Evolutionary conservation across 805 yeast species (phyloP).

Genomic region (Zygoascus tannicola): DNA sequence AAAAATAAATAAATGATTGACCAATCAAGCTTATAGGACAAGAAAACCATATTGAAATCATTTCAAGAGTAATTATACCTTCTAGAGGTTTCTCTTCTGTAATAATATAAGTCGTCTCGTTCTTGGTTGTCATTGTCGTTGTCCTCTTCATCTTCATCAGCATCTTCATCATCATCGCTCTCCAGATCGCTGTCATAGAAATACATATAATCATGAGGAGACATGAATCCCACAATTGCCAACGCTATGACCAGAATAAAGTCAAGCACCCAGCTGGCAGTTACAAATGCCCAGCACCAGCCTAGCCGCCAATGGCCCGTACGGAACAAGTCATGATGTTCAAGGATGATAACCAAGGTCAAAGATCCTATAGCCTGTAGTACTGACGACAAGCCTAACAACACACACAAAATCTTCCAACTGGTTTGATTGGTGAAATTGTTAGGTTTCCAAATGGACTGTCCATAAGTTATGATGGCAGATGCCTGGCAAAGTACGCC

Average conservation of each 20-base stretch:
- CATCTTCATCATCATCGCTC: slow-evolving; percentile 12
- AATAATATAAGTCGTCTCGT: slow-evolving; percentile 15
- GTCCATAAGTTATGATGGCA: slow-evolving; percentile 18
- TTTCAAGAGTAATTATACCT: slow-evolving; percentile 3
- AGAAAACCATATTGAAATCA: too few species aligned
- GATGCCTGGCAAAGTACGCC: slow-evolving; percentile 19
- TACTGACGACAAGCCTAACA: slow-evolving; percentile 6
- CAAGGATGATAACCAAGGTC: slow-evolving; percentile 10
- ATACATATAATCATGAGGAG: slow-evolving; percentile 10
- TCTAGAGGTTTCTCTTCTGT: slow-evolving; percentile 9
- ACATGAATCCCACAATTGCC: slow-evolving; percentile 19
- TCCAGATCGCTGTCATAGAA: slow-evolving; percentile 16
- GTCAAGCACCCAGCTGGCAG: slow-evolving; percentile 13
- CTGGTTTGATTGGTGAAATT: slow-evolving; percentile 13
- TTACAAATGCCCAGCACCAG: slow-evolving; percentile 17
- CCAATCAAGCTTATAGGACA: too few species aligned
- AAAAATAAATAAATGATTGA: too few species aligned
- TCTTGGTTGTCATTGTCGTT: not conserved
- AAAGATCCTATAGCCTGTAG: slow-evolving; percentile 7
- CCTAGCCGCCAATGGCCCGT: slow-evolving; percentile 20
- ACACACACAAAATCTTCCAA: slow-evolving; percentile 10
- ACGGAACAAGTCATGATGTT: slow-evolving; percentile 13
- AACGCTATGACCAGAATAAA: slow-evolving; percentile 14
- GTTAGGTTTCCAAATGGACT: not conserved
- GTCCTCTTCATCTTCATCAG: slow-evolving; percentile 14